A percentile compares a stretch with the other conserved stretches of the same genome.
phyloP scores from a whole-genome alignment of 2,329 filamentous ascomycete species.

The Clonostachys rosea region DNA sequence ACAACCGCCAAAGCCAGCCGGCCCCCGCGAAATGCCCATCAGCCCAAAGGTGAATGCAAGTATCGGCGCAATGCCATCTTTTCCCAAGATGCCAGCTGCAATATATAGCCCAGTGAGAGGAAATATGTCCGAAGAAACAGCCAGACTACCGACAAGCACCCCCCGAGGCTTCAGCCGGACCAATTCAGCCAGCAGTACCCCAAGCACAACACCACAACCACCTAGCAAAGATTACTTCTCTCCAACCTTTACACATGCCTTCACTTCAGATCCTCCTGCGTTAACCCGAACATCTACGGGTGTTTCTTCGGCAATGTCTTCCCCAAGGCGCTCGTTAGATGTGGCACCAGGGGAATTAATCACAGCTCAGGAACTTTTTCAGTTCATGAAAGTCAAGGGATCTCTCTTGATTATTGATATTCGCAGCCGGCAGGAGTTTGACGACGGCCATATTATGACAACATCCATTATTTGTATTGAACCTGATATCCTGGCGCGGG shows the following conservation, averaged over 20 bases:
- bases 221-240: slow-evolving; percentile 23
- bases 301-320: slow-evolving; percentile 1
- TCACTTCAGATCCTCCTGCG: neutral
- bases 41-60: slow-evolving; percentile 36
- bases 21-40: slow-evolving; percentile 49
- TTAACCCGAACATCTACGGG: neutral
- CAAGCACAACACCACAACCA: slow-evolving; percentile 15
- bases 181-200: slow-evolving; percentile 25
- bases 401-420: slow-evolving; percentile 84
- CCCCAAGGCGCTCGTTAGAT: slow-evolving; percentile 22
- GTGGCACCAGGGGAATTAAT: slow-evolving; percentile 54
- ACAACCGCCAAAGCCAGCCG: slow-evolving; percentile 25
- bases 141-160: slow-evolving; percentile 61
- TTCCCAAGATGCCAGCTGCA: slow-evolving; percentile 69
- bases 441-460: slow-evolving; percentile 84
- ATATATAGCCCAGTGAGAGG: slow-evolving; percentile 77
- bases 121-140: slow-evolving; percentile 59
- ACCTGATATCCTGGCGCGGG: slow-evolving; percentile 65
- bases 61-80: slow-evolving; percentile 44
- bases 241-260: slow-evolving; percentile 23
- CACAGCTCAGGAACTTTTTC: slow-evolving; percentile 64
- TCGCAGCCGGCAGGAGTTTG: slow-evolving; percentile 72
- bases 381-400: slow-evolving; percentile 54
- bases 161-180: slow-evolving; percentile 59
- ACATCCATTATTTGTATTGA: slow-evolving; percentile 87